Conservation (phyloP, 2,329 filamentous ascomycete genomes). For the Apiospora saccharicola region DNA sequence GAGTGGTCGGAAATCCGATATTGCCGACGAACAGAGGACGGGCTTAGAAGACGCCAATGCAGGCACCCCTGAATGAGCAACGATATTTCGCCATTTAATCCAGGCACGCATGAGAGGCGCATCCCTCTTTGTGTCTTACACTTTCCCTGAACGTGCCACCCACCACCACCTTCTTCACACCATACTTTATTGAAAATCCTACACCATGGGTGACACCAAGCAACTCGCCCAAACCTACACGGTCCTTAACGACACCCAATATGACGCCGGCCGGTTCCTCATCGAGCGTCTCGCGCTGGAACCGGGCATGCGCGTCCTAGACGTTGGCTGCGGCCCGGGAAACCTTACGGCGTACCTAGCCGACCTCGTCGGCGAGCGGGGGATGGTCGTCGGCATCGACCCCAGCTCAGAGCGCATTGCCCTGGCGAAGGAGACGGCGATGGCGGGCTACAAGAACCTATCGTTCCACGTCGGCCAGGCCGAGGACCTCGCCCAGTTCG, state of each 20-base stretch:
- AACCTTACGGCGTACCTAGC: slow-evolving; percentile 39
- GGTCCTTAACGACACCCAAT: slow-evolving; percentile 36
- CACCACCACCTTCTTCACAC: neutral
- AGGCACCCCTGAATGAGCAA: neutral
- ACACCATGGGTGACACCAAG: slow-evolving; percentile 35
- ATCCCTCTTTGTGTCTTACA: neutral
- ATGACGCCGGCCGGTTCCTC: slow-evolving; percentile 36
- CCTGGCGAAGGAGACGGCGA: slow-evolving; percentile 27
- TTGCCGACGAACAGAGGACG: neutral
- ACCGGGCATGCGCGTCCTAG: slow-evolving; percentile 37
- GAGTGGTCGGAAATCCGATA: neutral
- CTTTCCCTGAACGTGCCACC: too few species aligned
- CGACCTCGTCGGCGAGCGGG: slow-evolving; percentile 32
- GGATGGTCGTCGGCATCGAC: slow-evolving; percentile 42
- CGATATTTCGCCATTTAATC: neutral
- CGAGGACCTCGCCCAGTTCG: slow-evolving; percentile 38
- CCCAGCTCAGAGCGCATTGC: slow-evolving; percentile 41
- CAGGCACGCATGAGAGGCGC: neutral
- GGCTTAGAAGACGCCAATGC: neutral
- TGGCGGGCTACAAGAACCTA: slow-evolving; percentile 26
- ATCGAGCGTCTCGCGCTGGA: slow-evolving; percentile 33
- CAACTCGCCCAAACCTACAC: slow-evolving; percentile 40
- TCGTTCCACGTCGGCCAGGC: slow-evolving; percentile 36
- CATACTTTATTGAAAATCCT: neutral
- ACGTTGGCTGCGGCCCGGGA: slow-evolving; percentile 45